A percentile compares a stretch with the other conserved stretches of the same genome.
These are phyloP conservation scores for Cryomyces minteri DNA, from an alignment of 495 filamentous ascomycete genomes.

Conservation along the genomic window DNA sequence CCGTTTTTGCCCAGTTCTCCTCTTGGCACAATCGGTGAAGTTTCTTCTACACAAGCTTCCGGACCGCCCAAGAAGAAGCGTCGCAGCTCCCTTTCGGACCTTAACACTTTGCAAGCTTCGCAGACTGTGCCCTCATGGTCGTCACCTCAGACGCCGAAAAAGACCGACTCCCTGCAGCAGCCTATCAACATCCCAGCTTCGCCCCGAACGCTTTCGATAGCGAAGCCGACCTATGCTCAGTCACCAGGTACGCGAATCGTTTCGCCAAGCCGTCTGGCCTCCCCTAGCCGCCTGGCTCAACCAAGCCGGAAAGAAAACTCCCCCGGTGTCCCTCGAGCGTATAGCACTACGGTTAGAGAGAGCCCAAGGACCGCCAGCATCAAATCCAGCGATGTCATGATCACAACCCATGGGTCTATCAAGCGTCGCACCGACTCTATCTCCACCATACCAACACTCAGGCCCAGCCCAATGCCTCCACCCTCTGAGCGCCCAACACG, in stretches of 20 bases:
- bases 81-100: slow-evolving; percentile 79
- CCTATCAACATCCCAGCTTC: slow-evolving; percentile 1
- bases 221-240: not conserved
- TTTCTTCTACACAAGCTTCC: slow-evolving; percentile 10
- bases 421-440: slow-evolving; percentile 29
- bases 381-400: slow-evolving; percentile 3
- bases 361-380: not conserved
- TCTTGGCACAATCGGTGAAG: slow-evolving; percentile 27
- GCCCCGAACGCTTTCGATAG: slow-evolving; percentile 11
- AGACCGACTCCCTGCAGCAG: not conserved
- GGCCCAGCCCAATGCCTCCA: slow-evolving; percentile 1
- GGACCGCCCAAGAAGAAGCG: slow-evolving; percentile 53
- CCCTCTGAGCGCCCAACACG: not conserved
- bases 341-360: slow-evolving; percentile 4
- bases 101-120: slow-evolving; percentile 33
- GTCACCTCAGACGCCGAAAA: slow-evolving; percentile 3
- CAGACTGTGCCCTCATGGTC: slow-evolving; percentile 14
- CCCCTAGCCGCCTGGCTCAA: not conserved
- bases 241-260: not conserved
- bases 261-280: not conserved
- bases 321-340: slow-evolving; percentile 9
- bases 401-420: slow-evolving; percentile 25
- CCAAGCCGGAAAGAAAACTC: slow-evolving; percentile 18
- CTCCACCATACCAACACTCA: slow-evolving; percentile 32
- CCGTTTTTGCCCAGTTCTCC: slow-evolving; percentile 22